These are phyloP conservation scores for Parietichytrium sp. DNA, from an alignment of 108 stramenopile genomes.

Conservation along the genomic window DNA sequence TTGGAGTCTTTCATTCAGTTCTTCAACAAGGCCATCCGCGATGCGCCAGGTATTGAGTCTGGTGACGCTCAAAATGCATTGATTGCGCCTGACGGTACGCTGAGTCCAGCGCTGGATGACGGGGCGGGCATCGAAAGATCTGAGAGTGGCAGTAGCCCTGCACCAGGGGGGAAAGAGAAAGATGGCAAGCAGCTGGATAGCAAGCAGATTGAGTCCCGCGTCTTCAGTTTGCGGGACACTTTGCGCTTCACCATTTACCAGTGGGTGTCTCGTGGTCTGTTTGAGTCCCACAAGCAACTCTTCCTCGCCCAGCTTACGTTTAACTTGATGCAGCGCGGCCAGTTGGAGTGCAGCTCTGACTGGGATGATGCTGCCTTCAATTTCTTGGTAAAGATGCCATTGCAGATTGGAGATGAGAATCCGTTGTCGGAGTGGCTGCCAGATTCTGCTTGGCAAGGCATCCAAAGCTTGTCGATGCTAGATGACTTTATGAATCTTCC, in stretches of 20 bases:
- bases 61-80: not conserved
- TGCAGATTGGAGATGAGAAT: slow-evolving; percentile 67
- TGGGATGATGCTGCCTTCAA: slow-evolving; percentile 72
- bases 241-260: slow-evolving; percentile 81
- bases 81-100: not conserved
- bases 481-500: slow-evolving; percentile 78
- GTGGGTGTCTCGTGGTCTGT: slow-evolving; percentile 82
- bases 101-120: not conserved
- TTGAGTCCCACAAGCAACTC: slow-evolving; percentile 84
- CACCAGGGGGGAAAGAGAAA: too few species aligned
- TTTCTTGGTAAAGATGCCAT: slow-evolving; percentile 74
- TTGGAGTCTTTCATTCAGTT: slow-evolving; percentile 80
- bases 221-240: slow-evolving; percentile 70
- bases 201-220: slow-evolving; percentile 66
- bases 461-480: slow-evolving; percentile 69
- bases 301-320: slow-evolving; percentile 82
- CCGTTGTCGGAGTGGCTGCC: slow-evolving; percentile 73
- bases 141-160: not conserved
- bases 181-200: too few species aligned
- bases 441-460: slow-evolving; percentile 68
- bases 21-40: slow-evolving; percentile 77
- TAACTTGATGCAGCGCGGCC: slow-evolving; percentile 80
- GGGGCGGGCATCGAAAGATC: not conserved
- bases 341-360: slow-evolving; percentile 68
- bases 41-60: slow-evolving; percentile 46